Evolutionary conservation across 164 flowering plant species (phyloP), one percentile per base, ranked within the genome.

Genomic region (Sedum album): DNA sequence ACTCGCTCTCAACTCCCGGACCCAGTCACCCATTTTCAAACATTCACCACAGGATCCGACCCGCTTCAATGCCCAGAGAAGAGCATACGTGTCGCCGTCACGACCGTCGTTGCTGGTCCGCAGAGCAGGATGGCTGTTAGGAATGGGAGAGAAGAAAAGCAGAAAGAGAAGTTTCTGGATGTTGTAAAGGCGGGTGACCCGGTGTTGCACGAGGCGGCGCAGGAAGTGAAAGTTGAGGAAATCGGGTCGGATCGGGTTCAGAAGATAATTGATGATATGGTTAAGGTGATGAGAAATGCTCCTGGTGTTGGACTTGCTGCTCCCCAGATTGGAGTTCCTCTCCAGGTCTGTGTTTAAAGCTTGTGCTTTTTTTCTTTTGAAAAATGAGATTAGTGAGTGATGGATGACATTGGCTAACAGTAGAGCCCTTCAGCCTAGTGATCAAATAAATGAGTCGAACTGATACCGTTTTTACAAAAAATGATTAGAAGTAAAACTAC

Each of bases 271-370:
- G 93, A 91, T 66, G 90, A 91, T 69, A 91, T 91, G 98, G 72
- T 89, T 26, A 68, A 66, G 65, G 91, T 77, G 11, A 88, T 93
- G 97, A 80, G 98, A 71, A 75, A 71, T 63, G 94, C 86, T 51
- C 96, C 97, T 76, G 98, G 98, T 21, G 98, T 93, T 71, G 97
- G 98, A 11, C 89, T 93, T 65, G 97, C 98, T 74, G 98, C 97
- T 68, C 93, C 98, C 14, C 97, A 91, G 71, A 88, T 93, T 77
- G 98, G 98, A 5, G 69, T 91, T 35, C 95, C 98, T 0, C 78
- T 91, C 60, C 82, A 76, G 89, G 96, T 74, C 65, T 62, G 73
- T 73, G 66, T 11, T 28, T 64, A 28, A 30, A 23, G 11, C 36
- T 61, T 28, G 14, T 26, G 33, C 13, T 35, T 30, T 35, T 61